Percentiles rank a stretch among this genome's conserved stretches.
phyloP scores from a whole-genome alignment of 306 rosid species.

The Begonia loranthoides region DNA sequence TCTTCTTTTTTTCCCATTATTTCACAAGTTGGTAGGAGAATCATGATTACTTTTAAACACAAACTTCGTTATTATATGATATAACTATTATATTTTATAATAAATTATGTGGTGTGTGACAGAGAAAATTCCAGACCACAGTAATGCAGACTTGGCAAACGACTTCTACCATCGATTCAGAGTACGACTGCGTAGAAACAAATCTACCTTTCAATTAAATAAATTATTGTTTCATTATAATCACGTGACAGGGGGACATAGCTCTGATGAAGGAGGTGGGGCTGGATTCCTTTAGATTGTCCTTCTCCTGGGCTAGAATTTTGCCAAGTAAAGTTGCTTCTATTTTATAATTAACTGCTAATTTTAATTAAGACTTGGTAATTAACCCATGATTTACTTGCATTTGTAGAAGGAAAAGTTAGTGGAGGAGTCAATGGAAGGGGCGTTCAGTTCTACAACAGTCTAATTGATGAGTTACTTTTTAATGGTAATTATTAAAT shows the following conservation, averaged over 20 bases:
- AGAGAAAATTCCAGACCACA: conserved; percentile 34
- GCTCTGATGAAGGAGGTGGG: conserved; percentile 33
- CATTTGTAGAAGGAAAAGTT: conserved; percentile 8
- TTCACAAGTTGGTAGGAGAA: too few species aligned
- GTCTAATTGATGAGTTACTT: conserved; percentile 30
- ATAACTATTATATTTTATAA: neutral
- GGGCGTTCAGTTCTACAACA: conserved; percentile 40
- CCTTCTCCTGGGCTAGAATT: conserved; percentile 47
- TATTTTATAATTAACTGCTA: neutral
- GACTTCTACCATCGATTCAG: conserved; percentile 28
- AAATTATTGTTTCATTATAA: neutral
- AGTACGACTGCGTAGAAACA: conserved; percentile 7
- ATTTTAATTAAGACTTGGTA: too few species aligned
- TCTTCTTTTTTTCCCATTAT: too few species aligned
- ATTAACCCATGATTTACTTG: neutral
- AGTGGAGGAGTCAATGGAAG: conserved; percentile 11
- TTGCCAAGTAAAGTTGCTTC: conserved; percentile 23
- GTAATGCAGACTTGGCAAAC: conserved; percentile 16
- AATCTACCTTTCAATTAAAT: neutral
- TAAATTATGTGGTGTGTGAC: conserved; percentile 3
- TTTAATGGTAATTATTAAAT: conserved; percentile 32
- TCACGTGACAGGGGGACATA: conserved; percentile 23
- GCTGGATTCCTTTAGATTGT: conserved; percentile 36
- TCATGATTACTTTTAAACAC: too few species aligned
- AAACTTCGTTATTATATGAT: too few species aligned